Percentiles rank a stretch among this genome's conserved stretches.
These are phyloP conservation scores for Magnolia kwangsiensis DNA, from an alignment of 164 flowering plant genomes.

Conservation along the genomic window DNA sequence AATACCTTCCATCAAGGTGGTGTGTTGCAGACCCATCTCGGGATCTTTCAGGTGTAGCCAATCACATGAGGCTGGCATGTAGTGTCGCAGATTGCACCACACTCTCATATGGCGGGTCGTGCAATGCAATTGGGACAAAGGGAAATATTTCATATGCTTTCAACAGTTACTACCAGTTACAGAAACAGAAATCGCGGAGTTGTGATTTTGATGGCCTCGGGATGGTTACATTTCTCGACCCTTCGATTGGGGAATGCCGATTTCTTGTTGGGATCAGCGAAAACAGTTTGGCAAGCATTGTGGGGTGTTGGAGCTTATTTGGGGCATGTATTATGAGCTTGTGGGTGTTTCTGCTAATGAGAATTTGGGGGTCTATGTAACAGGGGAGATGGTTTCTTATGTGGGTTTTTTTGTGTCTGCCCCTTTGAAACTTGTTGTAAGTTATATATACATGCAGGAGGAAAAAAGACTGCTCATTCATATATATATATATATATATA, in stretches of 20 bases:
- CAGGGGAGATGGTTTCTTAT: conserved; percentile 22
- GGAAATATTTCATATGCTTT: conserved; percentile 91
- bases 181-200: conserved; percentile 63
- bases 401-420: conserved; percentile 26
- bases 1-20: conserved; percentile 89
- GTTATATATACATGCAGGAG: background rate
- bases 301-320: background rate
- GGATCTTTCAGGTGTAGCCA: conserved; percentile 53
- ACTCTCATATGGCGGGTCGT: conserved; percentile 79
- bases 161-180: conserved; percentile 85
- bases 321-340: conserved; percentile 15
- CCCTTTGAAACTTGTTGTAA: conserved; percentile 13
- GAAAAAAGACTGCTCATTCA: background rate
- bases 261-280: conserved; percentile 78
- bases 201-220: conserved; percentile 92
- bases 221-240: conserved; percentile 75
- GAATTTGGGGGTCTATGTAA: conserved; percentile 13
- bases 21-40: conserved; percentile 72
- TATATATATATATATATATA: too few relatives aligned
- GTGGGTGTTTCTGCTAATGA: conserved; percentile 22
- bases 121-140: conserved; percentile 74
- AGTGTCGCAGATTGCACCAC: conserved; percentile 83
- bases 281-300: conserved; percentile 17
- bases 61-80: conserved; percentile 77
- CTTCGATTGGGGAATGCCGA: conserved; percentile 81